Conservation (phyloP, 1,139 yeast species). For the Saccharomyces hybrid region DNA sequence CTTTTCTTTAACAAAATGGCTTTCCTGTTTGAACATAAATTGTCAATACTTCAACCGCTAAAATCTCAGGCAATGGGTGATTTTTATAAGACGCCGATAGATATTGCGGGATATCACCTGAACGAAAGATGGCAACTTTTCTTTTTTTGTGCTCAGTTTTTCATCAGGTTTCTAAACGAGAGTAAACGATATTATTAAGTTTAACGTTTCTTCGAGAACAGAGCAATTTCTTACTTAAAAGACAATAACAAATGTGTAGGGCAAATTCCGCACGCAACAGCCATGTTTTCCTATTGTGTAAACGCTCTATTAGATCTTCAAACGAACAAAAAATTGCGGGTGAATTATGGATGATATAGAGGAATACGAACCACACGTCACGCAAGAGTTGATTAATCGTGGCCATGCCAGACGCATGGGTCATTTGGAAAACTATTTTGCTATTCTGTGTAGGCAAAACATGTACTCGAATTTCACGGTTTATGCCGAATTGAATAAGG, state of each 20-base stretch:
- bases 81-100: not conserved
- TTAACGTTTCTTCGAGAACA: not conserved
- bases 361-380: constrained; percentile 6
- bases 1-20: not conserved
- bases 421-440: constrained; percentile 26
- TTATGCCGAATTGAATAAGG: constrained; percentile 17
- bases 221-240: not conserved
- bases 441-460: constrained; percentile 23
- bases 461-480: constrained; percentile 23
- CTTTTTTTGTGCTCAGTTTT: not conserved
- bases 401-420: constrained; percentile 29
- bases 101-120: not conserved
- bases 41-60: not conserved
- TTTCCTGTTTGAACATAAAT: not conserved
- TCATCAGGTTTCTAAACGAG: not conserved
- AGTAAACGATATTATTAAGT: not conserved
- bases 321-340: constrained; percentile 1
- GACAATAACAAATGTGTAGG: not conserved
- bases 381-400: constrained; percentile 10
- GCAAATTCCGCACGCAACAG: not conserved
- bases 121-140: not conserved
- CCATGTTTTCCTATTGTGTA: not conserved
- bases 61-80: not conserved
- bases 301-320: not conserved
- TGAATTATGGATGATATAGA: constrained; percentile 2